phyloP scores from a whole-genome alignment of 2,329 filamentous ascomycete genomes.

The Colletotrichum lentis region DNA sequence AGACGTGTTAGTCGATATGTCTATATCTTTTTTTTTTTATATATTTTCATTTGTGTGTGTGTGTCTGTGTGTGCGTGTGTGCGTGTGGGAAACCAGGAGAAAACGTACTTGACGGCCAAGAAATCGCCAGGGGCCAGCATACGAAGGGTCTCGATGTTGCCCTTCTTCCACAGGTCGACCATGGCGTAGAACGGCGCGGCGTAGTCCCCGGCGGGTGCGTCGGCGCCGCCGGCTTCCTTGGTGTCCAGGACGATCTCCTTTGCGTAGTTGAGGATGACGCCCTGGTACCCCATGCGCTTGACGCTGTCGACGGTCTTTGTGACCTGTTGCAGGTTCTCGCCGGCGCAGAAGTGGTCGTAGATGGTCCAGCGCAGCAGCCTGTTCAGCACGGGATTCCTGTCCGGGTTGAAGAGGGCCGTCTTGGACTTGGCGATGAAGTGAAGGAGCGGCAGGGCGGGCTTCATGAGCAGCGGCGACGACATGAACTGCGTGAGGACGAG shows the following conservation, averaged over 20 bases:
- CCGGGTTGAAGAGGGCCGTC: conserved; percentile 65
- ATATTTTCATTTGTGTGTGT: neutral
- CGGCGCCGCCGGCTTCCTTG: conserved; percentile 55
- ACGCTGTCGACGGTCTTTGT: conserved; percentile 69
- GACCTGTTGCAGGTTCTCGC: conserved; percentile 76
- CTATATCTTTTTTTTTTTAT: too few species aligned
- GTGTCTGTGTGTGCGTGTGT: rapidly evolving
- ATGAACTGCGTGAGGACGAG: conserved; percentile 29
- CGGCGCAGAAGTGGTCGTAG: conserved; percentile 91
- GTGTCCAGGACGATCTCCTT: conserved; percentile 76
- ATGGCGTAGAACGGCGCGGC: conserved; percentile 51
- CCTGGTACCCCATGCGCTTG: conserved; percentile 79
- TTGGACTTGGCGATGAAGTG: conserved; percentile 32
- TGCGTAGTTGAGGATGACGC: conserved; percentile 86
- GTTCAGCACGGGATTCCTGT: conserved; percentile 76
- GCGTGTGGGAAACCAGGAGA: too few species aligned
- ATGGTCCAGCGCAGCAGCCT: conserved; percentile 81
- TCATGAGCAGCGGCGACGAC: conserved; percentile 29
- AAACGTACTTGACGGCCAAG: conserved; percentile 67
- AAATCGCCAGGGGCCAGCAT: conserved; percentile 73
- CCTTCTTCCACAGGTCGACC: conserved; percentile 76
- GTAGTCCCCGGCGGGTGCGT: conserved; percentile 55
- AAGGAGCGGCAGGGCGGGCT: conserved; percentile 16
- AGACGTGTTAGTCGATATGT: too few species aligned
- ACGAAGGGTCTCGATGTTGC: conserved; percentile 76